Base-by-base conservation (phyloP, 257 asterid genomes). In the Parsonsia alboflavescens region DNA sequence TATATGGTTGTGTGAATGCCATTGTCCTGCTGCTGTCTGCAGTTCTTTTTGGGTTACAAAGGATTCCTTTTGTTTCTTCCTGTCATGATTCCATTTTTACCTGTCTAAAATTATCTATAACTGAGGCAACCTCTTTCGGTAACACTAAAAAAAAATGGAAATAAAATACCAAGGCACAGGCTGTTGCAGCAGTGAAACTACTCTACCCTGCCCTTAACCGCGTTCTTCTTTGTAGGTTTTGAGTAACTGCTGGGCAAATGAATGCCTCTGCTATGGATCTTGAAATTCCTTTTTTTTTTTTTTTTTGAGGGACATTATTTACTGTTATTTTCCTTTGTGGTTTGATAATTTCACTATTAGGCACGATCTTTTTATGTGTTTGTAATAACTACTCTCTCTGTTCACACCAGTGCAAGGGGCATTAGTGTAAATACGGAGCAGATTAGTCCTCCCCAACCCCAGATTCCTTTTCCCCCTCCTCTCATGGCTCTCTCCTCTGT, bases 111-210 rank as follows among this genome's bases (percentile, higher is more conserved):
- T 69, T 75, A 6, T 76, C 17, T 44, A 45, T 53, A 19, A 46
- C 28, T 46, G 79, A 58, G 63, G 54, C 58, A 12, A 46, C 53
- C 54, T 76, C 54, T 70, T 68, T 28, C 58, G 41, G 72, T 69
- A 1, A 30, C 65, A 41, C 66, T 12, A 71, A 53, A 46, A 71
- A 41, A 77, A 77, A 21, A 62, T 48, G 72, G 72, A 61, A 50
- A 70, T 70, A 70, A 16, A 36, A 70, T 71, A 22, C 80, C 66
- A 15, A 73, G 76, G 66, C 49, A 68, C 65, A 71, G 76, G 68
- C 64, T 13, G 68, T 71, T 77, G 69, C 61, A 50, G 62, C 52
- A 63, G 70, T 45, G 73, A 54, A 26, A 39, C 57, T 54, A 67
- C 59, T 66, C n/a, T n/a, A 26, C 49, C 45, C 59, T 7, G 1